These are phyloP conservation scores for Rhynchospora breviuscula DNA, from an alignment of 176 grass and related monocot species.

Conservation along the genomic window DNA sequence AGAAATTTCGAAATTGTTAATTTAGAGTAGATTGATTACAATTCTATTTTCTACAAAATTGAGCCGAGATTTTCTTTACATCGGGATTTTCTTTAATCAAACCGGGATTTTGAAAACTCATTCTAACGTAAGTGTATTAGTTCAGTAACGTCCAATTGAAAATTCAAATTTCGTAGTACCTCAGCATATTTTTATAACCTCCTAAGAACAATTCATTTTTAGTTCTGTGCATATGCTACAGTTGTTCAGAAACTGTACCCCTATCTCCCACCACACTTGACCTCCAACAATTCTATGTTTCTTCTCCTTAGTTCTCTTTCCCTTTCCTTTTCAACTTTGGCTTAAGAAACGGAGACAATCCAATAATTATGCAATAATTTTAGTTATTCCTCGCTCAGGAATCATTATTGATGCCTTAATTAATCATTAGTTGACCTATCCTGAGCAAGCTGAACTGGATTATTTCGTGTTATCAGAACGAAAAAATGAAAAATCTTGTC, in stretches of 20 bases:
- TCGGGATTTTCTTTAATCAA: no score
- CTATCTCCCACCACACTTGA: background rate
- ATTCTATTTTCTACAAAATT: no score
- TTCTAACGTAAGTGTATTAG: no score
- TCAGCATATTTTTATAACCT: no score
- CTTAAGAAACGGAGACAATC: constrained; percentile 14
- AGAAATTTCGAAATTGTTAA: no score
- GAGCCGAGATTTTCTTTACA: no score
- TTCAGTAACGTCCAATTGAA: no score
- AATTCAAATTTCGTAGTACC: no score
- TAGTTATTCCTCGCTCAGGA: background rate
- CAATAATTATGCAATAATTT: constrained; percentile 4
- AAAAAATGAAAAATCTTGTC: background rate
- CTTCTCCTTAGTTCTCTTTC: background rate
- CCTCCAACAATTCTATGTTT: background rate
- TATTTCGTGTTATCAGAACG: background rate
- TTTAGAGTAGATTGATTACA: no score
- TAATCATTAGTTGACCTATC: background rate
- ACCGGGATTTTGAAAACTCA: no score
- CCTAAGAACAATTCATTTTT: background rate
- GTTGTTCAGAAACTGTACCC: background rate
- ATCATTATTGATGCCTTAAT: background rate
- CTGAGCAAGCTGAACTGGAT: constrained; percentile 15
- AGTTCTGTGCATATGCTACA: background rate
- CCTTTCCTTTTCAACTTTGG: background rate